Base-by-base conservation (phyloP, 306 rosid genomes). In the Quercus gilva region DNA sequence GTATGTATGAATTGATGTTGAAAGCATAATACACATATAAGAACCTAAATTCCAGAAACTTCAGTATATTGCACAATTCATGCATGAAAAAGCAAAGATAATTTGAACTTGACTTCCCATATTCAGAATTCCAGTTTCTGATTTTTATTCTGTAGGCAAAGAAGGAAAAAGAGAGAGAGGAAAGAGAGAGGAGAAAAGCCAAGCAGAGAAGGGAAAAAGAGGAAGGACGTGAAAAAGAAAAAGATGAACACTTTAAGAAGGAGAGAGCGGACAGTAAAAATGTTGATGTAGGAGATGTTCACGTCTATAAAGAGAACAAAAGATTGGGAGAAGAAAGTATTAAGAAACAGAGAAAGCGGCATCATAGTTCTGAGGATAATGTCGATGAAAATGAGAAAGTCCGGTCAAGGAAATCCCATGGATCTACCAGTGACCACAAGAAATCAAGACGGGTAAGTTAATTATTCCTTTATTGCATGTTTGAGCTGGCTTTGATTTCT, bases 161-260 rank as follows among this genome's bases (percentile, higher is more conserved):
- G 83, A 91, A 86, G 88, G 97, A 91, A 64, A 94, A 88, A 69
- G 98, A 94, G 67, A 91, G 91, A 78, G 96, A 92, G 80, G 97
- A 94, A 41, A 87, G 88, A 75, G 97, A 92, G 37, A 87, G 83
- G 78, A 89, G 89, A 80, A 92, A 89, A 85, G 61, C 29, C 29
- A 94, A 90, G 86, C 96, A 91, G 23, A 91, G 89, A 85, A 88
- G 85, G 88, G 92, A 91, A 75, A 93, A 88, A 55, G 94, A 90
- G 35, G 89, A 84, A 55, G 95, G 87, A 69, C 85, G 88, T 77
- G 91, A 87, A 74, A 85, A 87, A 79, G 94, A 88, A 77, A 92
- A 85, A 76, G 93, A 87, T 52, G 98, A 91, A 63, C 80, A 76
- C 33, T 76, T 56, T 37, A 86, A 83, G 90, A 90, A 80, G 84